Percentiles rank a stretch among this genome's conserved stretches.
phyloP scores from a whole-genome alignment of 176 grass and related monocot genomes.

The Pontederia paniculata region DNA sequence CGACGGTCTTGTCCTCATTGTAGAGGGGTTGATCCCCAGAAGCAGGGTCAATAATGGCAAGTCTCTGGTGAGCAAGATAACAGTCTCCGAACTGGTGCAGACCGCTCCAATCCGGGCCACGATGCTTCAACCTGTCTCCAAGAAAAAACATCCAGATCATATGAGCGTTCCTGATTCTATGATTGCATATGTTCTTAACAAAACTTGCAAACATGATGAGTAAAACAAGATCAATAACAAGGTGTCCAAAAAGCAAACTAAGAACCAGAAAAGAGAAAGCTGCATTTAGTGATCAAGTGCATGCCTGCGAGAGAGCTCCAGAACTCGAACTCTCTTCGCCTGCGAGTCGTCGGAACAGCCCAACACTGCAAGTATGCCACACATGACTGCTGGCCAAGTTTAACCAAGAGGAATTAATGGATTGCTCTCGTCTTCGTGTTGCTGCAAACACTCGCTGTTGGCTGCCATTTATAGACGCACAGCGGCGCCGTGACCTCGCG shows the following conservation, averaged over 20 bases:
- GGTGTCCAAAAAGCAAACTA: constrained; percentile 3
- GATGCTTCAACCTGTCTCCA: constrained; percentile 64
- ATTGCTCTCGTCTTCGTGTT: too few species aligned
- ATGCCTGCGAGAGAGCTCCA: constrained; percentile 82
- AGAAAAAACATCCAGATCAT: neutral
- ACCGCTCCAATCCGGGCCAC: constrained; percentile 86
- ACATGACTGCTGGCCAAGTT: constrained; percentile 30
- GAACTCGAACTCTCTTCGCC: constrained; percentile 63
- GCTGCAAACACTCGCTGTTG: too few species aligned
- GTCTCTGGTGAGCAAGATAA: constrained; percentile 81
- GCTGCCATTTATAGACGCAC: too few species aligned
- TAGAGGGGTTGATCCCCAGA: constrained; percentile 96
- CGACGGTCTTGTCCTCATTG: constrained; percentile 63
- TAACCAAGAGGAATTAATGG: too few species aligned
- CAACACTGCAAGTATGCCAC: constrained; percentile 72
- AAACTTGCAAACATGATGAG: neutral
- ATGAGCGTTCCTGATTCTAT: neutral
- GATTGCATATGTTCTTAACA: too few species aligned
- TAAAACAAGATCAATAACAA: neutral
- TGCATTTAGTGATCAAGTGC: neutral
- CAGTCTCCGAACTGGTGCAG: constrained; percentile 71
- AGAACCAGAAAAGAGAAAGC: neutral
- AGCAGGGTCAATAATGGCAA: constrained; percentile 70
- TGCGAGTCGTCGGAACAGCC: constrained; percentile 63
- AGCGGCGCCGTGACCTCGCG: too few species aligned